Base-by-base conservation (phyloP, 2,329 filamentous ascomycete genomes). In the Davidsoniella virescens region DNA sequence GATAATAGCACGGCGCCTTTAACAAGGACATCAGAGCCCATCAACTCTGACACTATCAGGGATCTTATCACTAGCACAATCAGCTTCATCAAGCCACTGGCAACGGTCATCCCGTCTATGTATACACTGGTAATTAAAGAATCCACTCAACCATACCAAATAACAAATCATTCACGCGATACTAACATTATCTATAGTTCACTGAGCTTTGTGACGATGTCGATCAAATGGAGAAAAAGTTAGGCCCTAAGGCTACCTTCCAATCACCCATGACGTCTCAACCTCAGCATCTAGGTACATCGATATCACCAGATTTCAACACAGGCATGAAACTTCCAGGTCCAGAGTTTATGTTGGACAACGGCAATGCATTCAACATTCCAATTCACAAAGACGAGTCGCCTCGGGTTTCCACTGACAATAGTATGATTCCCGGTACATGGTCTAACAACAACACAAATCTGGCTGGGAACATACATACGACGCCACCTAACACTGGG, bases 1-100 rank as follows among this genome's bases (percentile, higher is more conserved):
- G 59, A 62, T 2, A 58, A 61, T 18, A 65, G 63, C 14, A 66
- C 65, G 1, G 65, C 63, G 6, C 64, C 65, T 4, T 56, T 64
- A 2, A 64, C 63, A 59, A 57, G 61, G 26, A 33, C 26, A 12
- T 57, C 60, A 18, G 60, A 61, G 5, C 54, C 58, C 1, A 59
- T 62, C 2, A 59, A 62, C 47, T 63, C 65, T 23, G 51, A 55
- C 1, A 58, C 62, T 18, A 58, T 67, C 14, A 57, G 59, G 4
- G 55, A 54, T 2, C 55, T 67, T 17, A 61, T 67, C 26, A 55
- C 62, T 41, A 59, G 58, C 12, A 60, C 65, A 5, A 56, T 67
- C 51, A 58, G 56, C 33, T 57, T 66, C 6, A 61, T 61, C 12
- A 58, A 63, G 38, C 61, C 63, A 2, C 63, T 64, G 59, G 58